Evolutionary conservation across 2,329 filamentous ascomycete species (phyloP), one percentile per base, ranked within the genome.

Genomic region (Amphichorda felina): DNA sequence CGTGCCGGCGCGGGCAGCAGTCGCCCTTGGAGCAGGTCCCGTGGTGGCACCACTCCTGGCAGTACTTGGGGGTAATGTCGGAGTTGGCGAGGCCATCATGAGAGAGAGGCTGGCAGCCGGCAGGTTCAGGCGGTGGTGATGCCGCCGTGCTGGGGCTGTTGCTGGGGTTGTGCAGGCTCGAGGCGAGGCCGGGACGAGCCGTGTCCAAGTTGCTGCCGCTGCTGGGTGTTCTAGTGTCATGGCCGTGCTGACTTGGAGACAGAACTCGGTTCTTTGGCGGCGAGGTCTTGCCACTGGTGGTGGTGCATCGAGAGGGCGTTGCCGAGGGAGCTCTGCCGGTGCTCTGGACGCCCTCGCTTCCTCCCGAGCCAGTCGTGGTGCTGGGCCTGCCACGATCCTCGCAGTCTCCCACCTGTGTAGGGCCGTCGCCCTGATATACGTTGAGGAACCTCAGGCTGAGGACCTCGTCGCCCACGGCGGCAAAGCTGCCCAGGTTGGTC

Each of bases 31-130:
- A 59, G 49, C 69, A 73, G 10, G 49, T 56, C 6, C 67, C 67
- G 28, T 60, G 51, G 35, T 56, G 55, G 47, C 66, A 69, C 66
- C 66, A 73, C 47, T 64, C 54, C 10, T 60, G 57, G 48, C 68
- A 70, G 15, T 10, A 6, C 21, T 10, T 24, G 6, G 6, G 21
- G 21, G n/a, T 25, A 14, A 6, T 16, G 32, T 33, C 14, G n/a
- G n/a, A 5, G 21, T 21, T 14, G 11, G 18, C 14, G 17, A 11
- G 9, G 16, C 17, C 11, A 11, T 22, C n/a, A n/a, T n/a, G n/a
- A n/a, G n/a, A n/a, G n/a, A n/a, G n/a, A n/a, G n/a, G n/a, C n/a
- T n/a, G n/a, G n/a, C n/a, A n/a, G n/a, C n/a, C n/a, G n/a, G n/a
- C n/a, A n/a, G n/a, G n/a, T n/a, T 24, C 21, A 6, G 21, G 6